A percentile compares a stretch with the other conserved stretches of the same genome.
Conservation (phyloP, 108 stramenopile species). For the Schizochytrium sp. region DNA sequence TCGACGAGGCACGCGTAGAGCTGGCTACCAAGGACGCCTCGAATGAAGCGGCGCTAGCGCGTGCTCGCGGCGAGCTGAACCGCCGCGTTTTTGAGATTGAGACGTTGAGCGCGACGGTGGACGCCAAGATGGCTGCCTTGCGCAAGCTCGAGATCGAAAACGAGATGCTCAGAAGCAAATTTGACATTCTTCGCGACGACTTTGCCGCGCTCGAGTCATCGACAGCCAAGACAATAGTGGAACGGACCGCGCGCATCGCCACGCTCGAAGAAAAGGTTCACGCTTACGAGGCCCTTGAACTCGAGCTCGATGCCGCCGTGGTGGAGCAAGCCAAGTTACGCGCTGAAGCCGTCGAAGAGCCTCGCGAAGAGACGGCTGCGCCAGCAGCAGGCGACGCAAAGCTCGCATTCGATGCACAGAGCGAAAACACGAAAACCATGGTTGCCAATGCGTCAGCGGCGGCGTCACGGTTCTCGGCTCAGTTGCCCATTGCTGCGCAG, state of each 20-base stretch:
- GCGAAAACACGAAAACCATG: too few species aligned
- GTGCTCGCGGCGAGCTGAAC: background rate
- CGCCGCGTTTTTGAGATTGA: background rate
- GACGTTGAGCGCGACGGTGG: background rate
- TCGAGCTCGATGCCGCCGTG: background rate
- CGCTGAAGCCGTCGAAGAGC: background rate
- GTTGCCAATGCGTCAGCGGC: too few species aligned
- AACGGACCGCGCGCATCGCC: background rate
- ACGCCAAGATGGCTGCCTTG: background rate
- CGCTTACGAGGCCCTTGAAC: background rate
- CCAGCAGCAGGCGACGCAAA: too few species aligned
- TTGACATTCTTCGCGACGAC: background rate
- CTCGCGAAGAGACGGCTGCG: background rate
- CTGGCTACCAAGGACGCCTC: background rate
- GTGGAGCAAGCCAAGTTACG: background rate
- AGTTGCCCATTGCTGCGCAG: background rate
- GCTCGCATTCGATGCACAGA: too few species aligned
- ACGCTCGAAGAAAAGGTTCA: background rate
- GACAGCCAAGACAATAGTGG: background rate
- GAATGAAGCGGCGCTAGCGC: background rate
- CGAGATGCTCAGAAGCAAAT: background rate
- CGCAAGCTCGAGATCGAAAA: slow-evolving; percentile 5
- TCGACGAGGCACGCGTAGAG: background rate
- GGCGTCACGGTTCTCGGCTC: background rate
- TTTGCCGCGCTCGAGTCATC: background rate